Evolutionary conservation across 495 filamentous ascomycete genomes (phyloP).

Genomic region (Friedmanniomyces simplex): DNA sequence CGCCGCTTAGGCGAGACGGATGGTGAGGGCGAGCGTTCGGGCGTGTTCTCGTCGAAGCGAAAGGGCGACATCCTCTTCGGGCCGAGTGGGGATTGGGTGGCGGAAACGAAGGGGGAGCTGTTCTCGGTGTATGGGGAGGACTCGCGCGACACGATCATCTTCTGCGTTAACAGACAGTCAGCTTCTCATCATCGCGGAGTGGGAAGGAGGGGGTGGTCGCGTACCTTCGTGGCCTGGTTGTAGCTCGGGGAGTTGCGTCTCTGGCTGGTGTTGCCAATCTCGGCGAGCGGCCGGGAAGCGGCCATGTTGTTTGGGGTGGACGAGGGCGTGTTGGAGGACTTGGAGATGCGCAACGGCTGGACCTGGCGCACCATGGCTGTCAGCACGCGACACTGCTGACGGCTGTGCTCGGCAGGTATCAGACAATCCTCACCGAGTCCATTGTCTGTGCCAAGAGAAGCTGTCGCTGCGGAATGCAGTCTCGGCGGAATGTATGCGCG

Average conservation of each 20-base stretch:
- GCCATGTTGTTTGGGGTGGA: slow-evolving; percentile 27
- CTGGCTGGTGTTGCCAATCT: slow-evolving; percentile 30
- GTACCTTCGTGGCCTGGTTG: slow-evolving; percentile 33
- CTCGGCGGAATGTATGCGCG: background rate
- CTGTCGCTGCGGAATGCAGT: background rate
- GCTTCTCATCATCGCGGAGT: slow-evolving; percentile 4
- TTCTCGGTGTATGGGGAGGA: slow-evolving; percentile 37
- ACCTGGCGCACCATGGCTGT: slow-evolving; percentile 28
- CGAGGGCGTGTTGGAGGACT: slow-evolving; percentile 20
- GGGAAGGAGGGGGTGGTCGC: background rate
- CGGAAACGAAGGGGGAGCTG: slow-evolving; percentile 5
- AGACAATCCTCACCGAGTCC: slow-evolving; percentile 7
- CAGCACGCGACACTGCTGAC: slow-evolving; percentile 11
- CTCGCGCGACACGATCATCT: slow-evolving; percentile 49
- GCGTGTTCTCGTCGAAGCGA: slow-evolving; percentile 62
- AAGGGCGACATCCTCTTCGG: slow-evolving; percentile 38
- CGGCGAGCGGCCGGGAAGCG: slow-evolving; percentile 29
- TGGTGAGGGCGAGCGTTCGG: slow-evolving; percentile 38
- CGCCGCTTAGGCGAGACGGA: slow-evolving; percentile 57
- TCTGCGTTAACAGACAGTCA: slow-evolving; percentile 17
- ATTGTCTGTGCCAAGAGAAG: background rate
- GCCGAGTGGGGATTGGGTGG: slow-evolving; percentile 61
- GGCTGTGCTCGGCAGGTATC: background rate
- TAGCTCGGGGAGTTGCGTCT: slow-evolving; percentile 37
- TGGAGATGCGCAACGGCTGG: slow-evolving; percentile 34